Percentiles rank a stretch among this genome's conserved stretches.
Evolutionary conservation across 305 asterid species (phyloP).

Genomic region (Rubia balearica): DNA sequence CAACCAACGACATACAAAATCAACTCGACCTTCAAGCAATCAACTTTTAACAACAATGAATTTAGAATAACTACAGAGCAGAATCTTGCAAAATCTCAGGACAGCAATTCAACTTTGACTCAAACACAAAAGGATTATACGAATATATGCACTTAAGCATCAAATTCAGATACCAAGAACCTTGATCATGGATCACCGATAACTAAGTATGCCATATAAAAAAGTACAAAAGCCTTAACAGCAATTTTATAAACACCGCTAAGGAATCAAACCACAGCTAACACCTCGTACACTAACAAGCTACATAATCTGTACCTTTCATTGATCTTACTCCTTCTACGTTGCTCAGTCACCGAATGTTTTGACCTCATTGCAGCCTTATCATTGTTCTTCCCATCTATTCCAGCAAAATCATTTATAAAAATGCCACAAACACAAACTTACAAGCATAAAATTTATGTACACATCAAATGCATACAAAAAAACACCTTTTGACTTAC

Average conservation of each 20-base stretch:
- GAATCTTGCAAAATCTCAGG: background rate
- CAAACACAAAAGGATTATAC: background rate
- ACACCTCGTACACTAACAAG: background rate
- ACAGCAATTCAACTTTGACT: background rate
- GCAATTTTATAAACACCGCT: background rate
- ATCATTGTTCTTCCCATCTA: slow-evolving; percentile 75
- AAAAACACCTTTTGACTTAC: slow-evolving; percentile 42
- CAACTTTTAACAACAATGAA: background rate
- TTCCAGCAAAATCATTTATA: slow-evolving; percentile 24
- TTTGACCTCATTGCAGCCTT: slow-evolving; percentile 82
- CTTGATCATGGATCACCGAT: background rate
- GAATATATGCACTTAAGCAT: background rate
- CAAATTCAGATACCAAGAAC: background rate
- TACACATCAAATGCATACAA: background rate
- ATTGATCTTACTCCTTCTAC: slow-evolving; percentile 89
- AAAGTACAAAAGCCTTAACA: background rate
- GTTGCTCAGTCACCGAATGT: slow-evolving; percentile 95
- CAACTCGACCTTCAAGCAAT: background rate
- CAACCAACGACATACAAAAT: background rate
- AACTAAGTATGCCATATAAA: background rate
- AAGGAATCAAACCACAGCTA: background rate
- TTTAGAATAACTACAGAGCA: background rate
- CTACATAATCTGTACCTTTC: slow-evolving; percentile 47
- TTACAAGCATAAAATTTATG: slow-evolving; percentile 5
- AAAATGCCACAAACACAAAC: slow-evolving; percentile 12